Conservation (phyloP, 805 yeast species). For the Lachancea waltii region DNA sequence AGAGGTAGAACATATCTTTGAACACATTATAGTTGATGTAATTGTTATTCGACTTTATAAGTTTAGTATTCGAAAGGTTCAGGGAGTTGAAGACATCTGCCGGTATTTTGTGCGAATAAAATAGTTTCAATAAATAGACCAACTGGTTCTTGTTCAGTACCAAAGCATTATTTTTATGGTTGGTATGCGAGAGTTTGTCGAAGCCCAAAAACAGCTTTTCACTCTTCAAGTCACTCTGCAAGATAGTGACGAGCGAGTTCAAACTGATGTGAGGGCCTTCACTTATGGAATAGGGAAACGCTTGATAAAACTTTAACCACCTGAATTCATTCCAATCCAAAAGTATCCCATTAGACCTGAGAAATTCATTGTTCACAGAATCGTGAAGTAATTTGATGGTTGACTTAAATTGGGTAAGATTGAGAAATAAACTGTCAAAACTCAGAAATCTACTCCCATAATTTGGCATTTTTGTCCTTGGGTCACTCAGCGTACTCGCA, state of each 20-base stretch:
- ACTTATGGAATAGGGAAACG: conserved; percentile 15
- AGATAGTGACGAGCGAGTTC: conserved; percentile 36
- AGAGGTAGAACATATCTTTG: conserved; percentile 35
- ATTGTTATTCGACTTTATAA: conserved; percentile 27
- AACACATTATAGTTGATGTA: conserved; percentile 33
- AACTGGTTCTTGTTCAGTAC: conserved; percentile 35
- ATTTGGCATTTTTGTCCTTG: conserved; percentile 31
- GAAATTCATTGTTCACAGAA: conserved; percentile 29
- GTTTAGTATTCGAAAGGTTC: conserved; percentile 26
- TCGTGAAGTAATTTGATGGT: conserved; percentile 32
- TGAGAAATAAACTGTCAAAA: conserved; percentile 34
- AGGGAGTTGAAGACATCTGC: conserved; percentile 32
- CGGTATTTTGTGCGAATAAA: conserved; percentile 37
- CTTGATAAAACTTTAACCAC: conserved; percentile 26
- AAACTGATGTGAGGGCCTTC: conserved; percentile 31
- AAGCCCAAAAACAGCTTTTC: conserved; percentile 33
- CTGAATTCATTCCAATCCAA: conserved; percentile 33
- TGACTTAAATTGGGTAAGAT: conserved; percentile 27
- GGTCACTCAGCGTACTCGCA: conserved; percentile 14
- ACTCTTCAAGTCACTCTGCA: conserved; percentile 37
- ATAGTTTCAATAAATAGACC: conserved; percentile 28
- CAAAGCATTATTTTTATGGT: conserved; percentile 24
- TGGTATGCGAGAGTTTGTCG: conserved; percentile 26
- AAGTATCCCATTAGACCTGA: conserved; percentile 20
- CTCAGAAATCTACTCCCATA: conserved; percentile 35